Percentiles rank a stretch among this genome's conserved stretches.
Evolutionary conservation across 2,329 filamentous ascomycete species (phyloP).

Genomic region (Pseudocercospora eumusae): DNA sequence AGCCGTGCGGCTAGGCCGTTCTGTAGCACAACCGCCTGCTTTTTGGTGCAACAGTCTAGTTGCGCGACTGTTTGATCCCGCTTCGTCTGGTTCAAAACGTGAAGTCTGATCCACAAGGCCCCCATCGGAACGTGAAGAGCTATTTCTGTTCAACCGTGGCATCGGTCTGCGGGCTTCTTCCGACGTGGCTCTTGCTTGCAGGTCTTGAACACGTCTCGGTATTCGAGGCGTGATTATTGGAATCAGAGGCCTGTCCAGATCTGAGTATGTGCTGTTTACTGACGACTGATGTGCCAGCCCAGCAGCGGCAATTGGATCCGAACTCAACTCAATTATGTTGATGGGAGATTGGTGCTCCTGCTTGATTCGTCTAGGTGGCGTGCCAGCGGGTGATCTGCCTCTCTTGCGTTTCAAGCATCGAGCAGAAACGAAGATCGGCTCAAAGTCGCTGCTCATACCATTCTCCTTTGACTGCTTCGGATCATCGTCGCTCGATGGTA

Average conservation of each 20-base stretch:
- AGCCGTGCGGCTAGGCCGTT: neutral
- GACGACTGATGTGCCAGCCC: conserved; percentile 26
- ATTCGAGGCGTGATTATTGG: conserved; percentile 40
- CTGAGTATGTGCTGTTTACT: conserved; percentile 44
- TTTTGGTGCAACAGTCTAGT: neutral
- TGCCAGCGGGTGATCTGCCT: conserved; percentile 23
- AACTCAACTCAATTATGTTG: conserved; percentile 42
- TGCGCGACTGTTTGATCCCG: neutral
- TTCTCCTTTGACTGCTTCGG: conserved; percentile 12
- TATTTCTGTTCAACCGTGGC: conserved; percentile 16
- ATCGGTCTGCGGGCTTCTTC: conserved; percentile 24
- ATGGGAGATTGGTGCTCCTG: conserved; percentile 32
- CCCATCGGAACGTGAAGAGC: conserved; percentile 33
- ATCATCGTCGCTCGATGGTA: conserved; percentile 22
- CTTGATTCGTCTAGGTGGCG: conserved; percentile 33
- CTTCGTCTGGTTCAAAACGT: neutral
- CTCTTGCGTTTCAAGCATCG: conserved; percentile 49
- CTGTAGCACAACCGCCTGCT: neutral
- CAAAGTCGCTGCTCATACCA: conserved; percentile 39
- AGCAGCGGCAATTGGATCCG: conserved; percentile 34
- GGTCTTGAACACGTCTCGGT: conserved; percentile 22
- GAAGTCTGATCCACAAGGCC: conserved; percentile 4
- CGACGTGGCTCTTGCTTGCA: conserved; percentile 27
- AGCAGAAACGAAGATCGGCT: conserved; percentile 46
- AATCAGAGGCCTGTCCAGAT: conserved; percentile 45